phyloP scores from a whole-genome alignment of 2,329 filamentous ascomycete genomes.

The Xylaria sp. region DNA sequence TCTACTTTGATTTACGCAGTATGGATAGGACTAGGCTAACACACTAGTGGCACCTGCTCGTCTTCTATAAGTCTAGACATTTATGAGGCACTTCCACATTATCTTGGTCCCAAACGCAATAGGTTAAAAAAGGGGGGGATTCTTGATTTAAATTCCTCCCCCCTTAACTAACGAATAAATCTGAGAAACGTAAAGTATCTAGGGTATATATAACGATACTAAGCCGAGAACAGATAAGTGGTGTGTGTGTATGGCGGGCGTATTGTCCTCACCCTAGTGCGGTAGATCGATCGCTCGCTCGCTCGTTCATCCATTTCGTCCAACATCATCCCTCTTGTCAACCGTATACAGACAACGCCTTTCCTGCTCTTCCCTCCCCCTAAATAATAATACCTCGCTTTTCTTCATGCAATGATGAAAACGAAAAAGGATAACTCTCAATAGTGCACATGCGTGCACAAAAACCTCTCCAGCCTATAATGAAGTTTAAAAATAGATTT shows the following conservation, averaged over 20 bases:
- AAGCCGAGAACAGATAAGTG: background rate
- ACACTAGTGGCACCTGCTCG: background rate
- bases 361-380: background rate
- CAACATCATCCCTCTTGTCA: constrained; percentile 1
- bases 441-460: background rate
- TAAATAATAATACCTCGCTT: background rate
- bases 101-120: background rate
- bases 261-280: constrained; percentile 1
- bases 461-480: background rate
- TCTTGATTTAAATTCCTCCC: background rate
- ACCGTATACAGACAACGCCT: constrained; percentile 19
- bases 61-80: background rate
- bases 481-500: background rate
- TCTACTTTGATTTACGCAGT: background rate
- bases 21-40: background rate
- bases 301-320: constrained; percentile 13
- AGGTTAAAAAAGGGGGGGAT: background rate
- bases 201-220: constrained; percentile 31
- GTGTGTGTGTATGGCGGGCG: background rate
- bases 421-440: constrained; percentile 1
- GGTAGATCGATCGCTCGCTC: constrained; percentile 16
- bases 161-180: constrained; percentile 1
- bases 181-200: constrained; percentile 24
- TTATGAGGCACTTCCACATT: background rate
- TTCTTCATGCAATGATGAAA: constrained; percentile 1